Base-by-base conservation (phyloP, 306 rosid species). In the Trifolium subterraneum region DNA sequence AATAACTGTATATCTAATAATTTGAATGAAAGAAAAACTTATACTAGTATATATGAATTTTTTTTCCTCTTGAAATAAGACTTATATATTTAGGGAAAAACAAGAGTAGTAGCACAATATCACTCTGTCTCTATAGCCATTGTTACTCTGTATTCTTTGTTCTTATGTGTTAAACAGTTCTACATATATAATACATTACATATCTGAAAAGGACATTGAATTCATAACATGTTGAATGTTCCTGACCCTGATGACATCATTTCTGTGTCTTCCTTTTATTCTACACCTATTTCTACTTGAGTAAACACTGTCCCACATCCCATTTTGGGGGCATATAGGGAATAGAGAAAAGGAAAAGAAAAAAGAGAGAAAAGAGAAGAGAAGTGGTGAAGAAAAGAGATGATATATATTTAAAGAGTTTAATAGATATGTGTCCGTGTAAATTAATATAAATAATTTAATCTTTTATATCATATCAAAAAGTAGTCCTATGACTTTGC, bases 141-240 rank as follows among this genome's bases (percentile, higher is more conserved):
- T 50, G 11, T 50, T 58, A 23, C 35, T 58, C 10, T 58, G 64
- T 58, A 16, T 27, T 23, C 36, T 58, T 58, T 29, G 65, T 59
- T 59, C n/a, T 22, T 55, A 11, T 14, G 39, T 59, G 72, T 67
- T 70, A 31, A 20, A 45, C 65, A 72, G 64, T 80, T 80, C 19
- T 27, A 4, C 39, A 35, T 27, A 4, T 10, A 35, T 1, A 8
- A 36, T 36, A 7, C 39, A 60, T 29, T 36, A 7, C 39, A 60
- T 29, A 70, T 77, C 72, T 70, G 71, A 58, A 64, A 78, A 78
- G 62, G 76, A 69, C 85, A 78, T 84, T 71, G 45, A 70, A 69
- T 56, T 84, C 80, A 71, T 74, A 77, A 69, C 78, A 69, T 73
- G 64, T 77, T 84, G 80, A 84, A 80, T 84, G 75, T 84, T 79